Conservation (phyloP, 108 stramenopile species). For the Cyclostephanos tholiformis region DNA sequence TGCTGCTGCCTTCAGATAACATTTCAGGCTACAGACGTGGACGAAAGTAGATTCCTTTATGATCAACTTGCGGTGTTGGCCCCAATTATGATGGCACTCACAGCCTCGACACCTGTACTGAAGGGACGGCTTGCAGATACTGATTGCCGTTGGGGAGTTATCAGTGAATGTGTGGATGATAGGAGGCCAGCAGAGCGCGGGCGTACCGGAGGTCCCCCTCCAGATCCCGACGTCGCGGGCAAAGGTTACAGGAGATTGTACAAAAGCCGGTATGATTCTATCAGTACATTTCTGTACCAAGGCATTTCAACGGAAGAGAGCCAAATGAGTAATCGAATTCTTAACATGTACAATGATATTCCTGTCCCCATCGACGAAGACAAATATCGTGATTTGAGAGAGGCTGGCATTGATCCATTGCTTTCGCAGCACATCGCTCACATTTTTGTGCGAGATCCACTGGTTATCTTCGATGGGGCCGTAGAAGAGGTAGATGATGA, state of each 20-base stretch:
- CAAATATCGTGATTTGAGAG: constrained; percentile 70
- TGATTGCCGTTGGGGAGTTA: constrained; percentile 96
- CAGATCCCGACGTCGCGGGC: constrained; percentile 67
- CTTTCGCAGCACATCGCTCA: constrained; percentile 96
- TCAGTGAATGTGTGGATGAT: constrained; percentile 94
- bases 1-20: constrained; percentile 99
- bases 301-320: constrained; percentile 44
- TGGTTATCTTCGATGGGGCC: constrained; percentile 95
- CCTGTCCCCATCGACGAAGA: constrained; percentile 87
- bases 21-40: constrained; percentile 96
- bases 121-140: constrained; percentile 94
- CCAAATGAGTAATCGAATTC: constrained; percentile 63
- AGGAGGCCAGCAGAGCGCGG: constrained; percentile 93
- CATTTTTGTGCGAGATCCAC: constrained; percentile 95
- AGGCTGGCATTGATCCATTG: constrained; percentile 89
- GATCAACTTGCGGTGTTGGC: constrained; percentile 98
- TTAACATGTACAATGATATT: constrained; percentile 94
- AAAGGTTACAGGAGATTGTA: constrained; percentile 78
- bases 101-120: constrained; percentile 94
- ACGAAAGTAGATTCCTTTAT: constrained; percentile 96
- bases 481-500: constrained; percentile 95
- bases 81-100: constrained; percentile 97
- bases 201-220: constrained; percentile 54
- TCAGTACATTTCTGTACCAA: constrained; percentile 95
- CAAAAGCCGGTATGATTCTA: constrained; percentile 96